Evolutionary conservation across 2,329 filamentous ascomycete genomes (phyloP), one percentile per base, ranked within the genome.

Genomic region (Tolypocladium amazonense): DNA sequence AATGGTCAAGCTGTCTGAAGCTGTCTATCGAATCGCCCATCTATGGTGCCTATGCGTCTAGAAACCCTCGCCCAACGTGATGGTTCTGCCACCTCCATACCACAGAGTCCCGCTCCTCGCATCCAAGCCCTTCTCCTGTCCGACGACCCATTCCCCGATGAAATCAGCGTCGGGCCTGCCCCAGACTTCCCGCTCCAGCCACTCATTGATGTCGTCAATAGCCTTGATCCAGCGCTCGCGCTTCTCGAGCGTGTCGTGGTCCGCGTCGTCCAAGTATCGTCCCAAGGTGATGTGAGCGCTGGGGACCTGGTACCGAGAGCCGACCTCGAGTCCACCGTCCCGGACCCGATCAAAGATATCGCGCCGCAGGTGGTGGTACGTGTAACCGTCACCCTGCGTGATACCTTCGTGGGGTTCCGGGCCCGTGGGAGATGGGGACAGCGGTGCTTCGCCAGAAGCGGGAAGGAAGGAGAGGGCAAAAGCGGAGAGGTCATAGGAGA

Each of bases 261-360:
- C 90, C 15, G 79, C 76, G 47, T 85, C 81, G 12, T 79, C 81
- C 52, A 96, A 81, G 70, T 94, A 97, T 4, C 93, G 81, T 0
- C 84, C 92, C 60, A 97, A 82, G 0, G 93, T 97, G 68, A 97
- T 82, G 75, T 97, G 93, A 20, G 90, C 91, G 55, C 89, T 93
- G 1, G 92, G 92, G 2, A 96, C 90, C 30, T 92, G 86, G 71
- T 97, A 97, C 60, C 93, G 81, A 58, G 89, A 90, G 27, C 81
- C 87, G 39, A 96, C 81, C 20, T 81, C 75, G n/a, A 93, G 77
- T 1, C 89, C 89, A 0, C 85, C 80, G 4, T 75, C 76, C 54
- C 78, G 76, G 4, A 84, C 82, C 33, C 84, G 76, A 56, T 81
- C 77, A 70, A 87, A 94, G 15, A 95, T 71, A 69, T 96, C 91